Base-by-base conservation (phyloP, 495 filamentous ascomycete genomes). In the Astrothelium subdiscretum region DNA sequence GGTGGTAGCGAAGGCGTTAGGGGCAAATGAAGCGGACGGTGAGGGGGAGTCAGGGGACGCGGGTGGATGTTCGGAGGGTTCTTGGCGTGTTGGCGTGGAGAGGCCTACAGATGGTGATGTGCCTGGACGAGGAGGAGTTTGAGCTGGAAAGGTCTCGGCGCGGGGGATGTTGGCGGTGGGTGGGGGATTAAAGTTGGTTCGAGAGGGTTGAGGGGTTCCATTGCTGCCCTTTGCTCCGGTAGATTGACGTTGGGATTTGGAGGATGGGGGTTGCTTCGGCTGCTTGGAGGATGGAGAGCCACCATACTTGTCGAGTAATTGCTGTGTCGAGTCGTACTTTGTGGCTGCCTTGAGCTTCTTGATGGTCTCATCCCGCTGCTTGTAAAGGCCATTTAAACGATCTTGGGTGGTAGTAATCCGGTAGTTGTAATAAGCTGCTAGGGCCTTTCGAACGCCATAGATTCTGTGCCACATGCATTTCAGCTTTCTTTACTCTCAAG, bases 291-390 rank as follows among this genome's bases (percentile, higher is more conserved):
- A 24, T n/a, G 67, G 65, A 3, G 64, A 43, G 0, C 83, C 88
- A 40, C 89, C 92, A 71, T 98, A 98, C 70, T 96, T 98, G 69
- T 97, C 88, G 2, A 98, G 82, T 58, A 98, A 75, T 68, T 96
- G 84, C 70, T 95, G 88, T 18, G 94, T 98, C 6, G 91, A 91
- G 73, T 96, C 87, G 76, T 95, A 98, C 70, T 89, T 95, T 35
- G 94, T 98, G 22, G 91, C 91, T 31, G 84, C 82, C 74, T 97
- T 98, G 57, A 98, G 83, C 74, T 91, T 92, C 69, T 95, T 88
- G 65, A 98, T 96, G 1, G 91, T 95, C 68, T 85, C 83, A 59
- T 87, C 82, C 52, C 91, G 84, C 73, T 96, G 87, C 61, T 82
- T 79, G 59, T 92, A 80, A 12, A 90, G 80, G 1, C 78, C 81